Evolutionary conservation across 805 yeast species (phyloP), one percentile per base, ranked within the genome.

Genomic region (Clavispora carvajalis): DNA sequence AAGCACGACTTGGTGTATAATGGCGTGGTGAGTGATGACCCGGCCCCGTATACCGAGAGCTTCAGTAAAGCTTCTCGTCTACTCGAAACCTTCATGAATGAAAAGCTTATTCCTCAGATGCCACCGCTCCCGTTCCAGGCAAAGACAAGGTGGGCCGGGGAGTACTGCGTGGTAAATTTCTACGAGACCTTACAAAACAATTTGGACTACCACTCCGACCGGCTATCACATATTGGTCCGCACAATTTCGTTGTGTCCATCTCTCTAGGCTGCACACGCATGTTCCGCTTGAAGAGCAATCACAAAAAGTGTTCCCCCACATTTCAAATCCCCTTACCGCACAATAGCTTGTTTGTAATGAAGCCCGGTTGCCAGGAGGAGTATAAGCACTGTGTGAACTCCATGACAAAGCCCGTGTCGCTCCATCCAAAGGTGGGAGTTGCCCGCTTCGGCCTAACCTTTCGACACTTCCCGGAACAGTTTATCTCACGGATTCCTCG

Each of bases 301-400:
- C 67, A 74, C 43, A 63, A 62, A 3, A 54, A 57, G 5, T 48
- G 44, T 2, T 44, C 44, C 2, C 58, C 49, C 42, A 54, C 77
- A 18, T 67, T 71, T 54, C 62, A 83, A 22, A 66, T 82, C 1
- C 82, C 79, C n/a, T 53, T 82, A 3, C 83, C 86, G 0, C 89
- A 85, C 55, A 85, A 85, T 52, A 71, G 85, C 7, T 56, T 85
- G 28, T 51, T 85, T 2, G 59, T 85, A 2, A 85, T 85, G 95
- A 79, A 81, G 44, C 83, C 87, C 1, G 88, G 87, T 0, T 80
- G 85, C 45, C 95, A 85, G 55, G 95, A 85, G 47, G 77, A 75
- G 37, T 85, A 62, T 55, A 83, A 79, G 51, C 95, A 86, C 52
- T 65, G 79, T 43, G 77, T 85, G 0, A 75, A 76, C 4, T 65